phyloP scores from a whole-genome alignment of 2,329 filamentous ascomycete genomes.

The Fusarium ramigenum region DNA sequence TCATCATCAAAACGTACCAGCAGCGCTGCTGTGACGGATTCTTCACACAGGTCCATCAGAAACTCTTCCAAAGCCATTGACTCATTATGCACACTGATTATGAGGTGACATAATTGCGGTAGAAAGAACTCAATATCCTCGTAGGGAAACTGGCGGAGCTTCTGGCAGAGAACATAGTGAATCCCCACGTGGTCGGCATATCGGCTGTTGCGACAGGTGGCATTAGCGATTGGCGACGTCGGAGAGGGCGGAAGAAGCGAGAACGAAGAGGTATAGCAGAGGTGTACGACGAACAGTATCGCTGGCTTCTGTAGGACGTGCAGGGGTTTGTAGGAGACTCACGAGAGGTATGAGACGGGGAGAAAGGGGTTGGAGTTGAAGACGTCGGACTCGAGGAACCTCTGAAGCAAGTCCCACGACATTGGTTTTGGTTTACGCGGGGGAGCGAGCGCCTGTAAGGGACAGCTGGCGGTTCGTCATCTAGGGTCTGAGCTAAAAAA shows the following conservation, averaged over 20 bases:
- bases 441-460: constrained; percentile 44
- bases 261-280: not conserved
- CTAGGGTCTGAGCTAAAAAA: constrained; percentile 42
- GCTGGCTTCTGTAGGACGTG: not conserved
- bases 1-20: constrained; percentile 65
- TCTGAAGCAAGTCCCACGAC: constrained; percentile 89
- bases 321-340: constrained; percentile 52
- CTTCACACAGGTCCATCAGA: constrained; percentile 84
- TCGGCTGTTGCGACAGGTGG: constrained; percentile 63
- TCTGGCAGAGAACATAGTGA: constrained; percentile 88
- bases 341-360: constrained; percentile 89
- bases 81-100: constrained; percentile 89
- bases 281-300: not conserved
- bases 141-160: constrained; percentile 88
- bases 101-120: constrained; percentile 85
- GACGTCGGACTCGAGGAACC: constrained; percentile 93
- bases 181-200: constrained; percentile 92
- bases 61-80: constrained; percentile 93
- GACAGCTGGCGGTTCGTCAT: constrained; percentile 51
- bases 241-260: constrained; percentile 24
- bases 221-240: constrained; percentile 39
- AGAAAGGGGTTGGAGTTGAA: constrained; percentile 92
- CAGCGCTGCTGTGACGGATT: constrained; percentile 84
- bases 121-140: constrained; percentile 95
- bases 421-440: constrained; percentile 62